Evolutionary conservation across 345 rosid genomes (phyloP).

Genomic region (Eucalyptus curtisii): DNA sequence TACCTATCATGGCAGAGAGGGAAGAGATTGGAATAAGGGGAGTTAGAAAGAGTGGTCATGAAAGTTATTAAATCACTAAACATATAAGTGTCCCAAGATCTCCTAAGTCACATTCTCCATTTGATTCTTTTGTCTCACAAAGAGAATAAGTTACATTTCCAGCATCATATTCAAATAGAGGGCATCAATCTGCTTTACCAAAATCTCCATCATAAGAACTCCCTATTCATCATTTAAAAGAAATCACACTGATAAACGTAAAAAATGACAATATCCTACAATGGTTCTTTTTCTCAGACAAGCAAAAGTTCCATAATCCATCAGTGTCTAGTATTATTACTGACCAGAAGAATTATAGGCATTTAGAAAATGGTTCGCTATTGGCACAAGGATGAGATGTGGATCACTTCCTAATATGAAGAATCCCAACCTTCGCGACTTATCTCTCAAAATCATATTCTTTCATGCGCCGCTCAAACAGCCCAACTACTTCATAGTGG

Average conservation of each 20-base stretch:
- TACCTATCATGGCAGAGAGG: background rate
- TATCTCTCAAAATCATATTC: background rate
- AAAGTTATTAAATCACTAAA: background rate
- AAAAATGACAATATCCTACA: background rate
- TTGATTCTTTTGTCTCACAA: background rate
- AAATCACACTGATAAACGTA: background rate
- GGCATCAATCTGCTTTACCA: background rate
- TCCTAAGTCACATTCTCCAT: background rate
- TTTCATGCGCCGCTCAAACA: background rate
- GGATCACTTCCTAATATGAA: background rate
- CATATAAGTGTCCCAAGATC: background rate
- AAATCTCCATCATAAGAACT: background rate
- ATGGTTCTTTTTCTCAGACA: background rate
- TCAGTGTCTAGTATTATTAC: background rate
- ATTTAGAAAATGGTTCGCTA: background rate
- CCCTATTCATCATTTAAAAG: background rate
- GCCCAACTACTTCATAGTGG: background rate
- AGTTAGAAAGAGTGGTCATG: background rate
- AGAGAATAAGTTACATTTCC: background rate
- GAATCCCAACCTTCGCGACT: background rate
- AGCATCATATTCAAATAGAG: background rate
- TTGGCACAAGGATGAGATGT: background rate
- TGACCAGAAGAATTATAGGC: background rate
- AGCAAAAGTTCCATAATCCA: background rate
- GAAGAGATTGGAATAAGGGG: background rate